Evolutionary conservation across 2,329 filamentous ascomycete genomes (phyloP), one percentile per base, ranked within the genome.

Genomic region (Stagonosporopsis rhizophila): DNA sequence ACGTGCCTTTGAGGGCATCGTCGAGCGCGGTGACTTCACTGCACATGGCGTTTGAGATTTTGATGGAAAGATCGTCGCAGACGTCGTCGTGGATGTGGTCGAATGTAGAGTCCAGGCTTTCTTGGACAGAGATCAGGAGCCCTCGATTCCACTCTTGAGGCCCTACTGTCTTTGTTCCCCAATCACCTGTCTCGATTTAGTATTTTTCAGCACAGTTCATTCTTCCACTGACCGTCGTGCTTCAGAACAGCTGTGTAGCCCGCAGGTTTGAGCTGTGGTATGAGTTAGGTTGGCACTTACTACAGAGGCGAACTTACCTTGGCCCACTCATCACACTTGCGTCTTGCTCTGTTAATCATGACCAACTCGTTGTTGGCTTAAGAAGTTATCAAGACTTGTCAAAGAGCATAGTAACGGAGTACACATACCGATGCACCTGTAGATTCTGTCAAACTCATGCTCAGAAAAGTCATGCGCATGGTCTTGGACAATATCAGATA

Each of bases 181-280:
- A 49, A 6, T 41, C 14, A 9, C 46, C 37, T 41, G 19, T 14
- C 4, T 23, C 8, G 5, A 5, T 6, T 44, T 11, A 34, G 42
- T 44, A 1, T 23, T 11, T 9, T 27, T 9, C 8, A 5, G 1
- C 11, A 22, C 22, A 4, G 28, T 19, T 9, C n/a, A 8, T n/a
- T 9, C 3, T 6, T 1, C 22, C 17, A 22, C 46, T 22, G 4
- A 49, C 46, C 46, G 23, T 49, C n/a, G 22, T 49, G 46, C 7
- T 20, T n/a, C n/a, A 49, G 37, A 17, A 49, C 46, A 11, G 46
- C 46, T 5, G 46, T 22, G 20, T 41, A 49, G 17, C 46, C 46
- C 6, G 46, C 46, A 17, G 46, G 25, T n/a, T 48, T 48, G 45
- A 39, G 19, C 35, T 39, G 6, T 4, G 9, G 4, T 19, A 3